These are phyloP conservation scores for Aphanomyces invadans DNA, from an alignment of 352 stramenopile genomes.

Conservation along the genomic window DNA sequence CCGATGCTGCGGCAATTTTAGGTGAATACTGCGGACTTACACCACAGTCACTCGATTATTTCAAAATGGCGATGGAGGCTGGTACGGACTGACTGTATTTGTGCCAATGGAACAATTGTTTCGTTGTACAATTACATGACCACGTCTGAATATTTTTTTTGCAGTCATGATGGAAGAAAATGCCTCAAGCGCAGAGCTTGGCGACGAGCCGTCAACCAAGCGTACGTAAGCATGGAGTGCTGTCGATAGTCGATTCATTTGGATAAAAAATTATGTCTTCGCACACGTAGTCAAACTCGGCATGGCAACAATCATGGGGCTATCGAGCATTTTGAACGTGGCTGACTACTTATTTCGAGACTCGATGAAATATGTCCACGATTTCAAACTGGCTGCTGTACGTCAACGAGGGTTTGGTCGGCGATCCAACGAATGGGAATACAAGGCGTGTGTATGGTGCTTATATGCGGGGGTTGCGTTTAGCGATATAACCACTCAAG, in stretches of 20 bases:
- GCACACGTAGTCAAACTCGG: conserved; percentile 36
- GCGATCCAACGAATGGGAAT: conserved; percentile 33
- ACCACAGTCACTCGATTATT: neutral
- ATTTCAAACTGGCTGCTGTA: conserved; percentile 67
- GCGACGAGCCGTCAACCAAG: too few relatives aligned
- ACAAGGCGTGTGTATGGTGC: conserved; percentile 84
- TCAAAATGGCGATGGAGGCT: neutral
- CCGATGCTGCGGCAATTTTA: neutral
- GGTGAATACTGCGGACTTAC: neutral
- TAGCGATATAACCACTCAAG: conserved; percentile 46
- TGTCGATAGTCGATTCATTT: too few relatives aligned
- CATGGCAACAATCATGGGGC: conserved; percentile 44
- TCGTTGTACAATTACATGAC: too few relatives aligned
- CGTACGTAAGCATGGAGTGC: too few relatives aligned
- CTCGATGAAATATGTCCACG: conserved; percentile 67
- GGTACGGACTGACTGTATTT: neutral
- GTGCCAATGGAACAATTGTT: too few relatives aligned
- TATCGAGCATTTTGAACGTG: conserved; percentile 57
- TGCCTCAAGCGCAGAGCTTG: neutral
- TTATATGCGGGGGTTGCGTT: conserved; percentile 79
- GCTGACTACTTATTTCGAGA: conserved; percentile 76
- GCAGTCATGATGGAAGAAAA: neutral
- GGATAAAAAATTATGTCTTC: too few relatives aligned
- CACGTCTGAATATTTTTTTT: too few relatives aligned
- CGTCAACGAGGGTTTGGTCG: conserved; percentile 28